Base-by-base conservation (phyloP, 352 stramenopile species). In the Phytophthora ramorum region DNA sequence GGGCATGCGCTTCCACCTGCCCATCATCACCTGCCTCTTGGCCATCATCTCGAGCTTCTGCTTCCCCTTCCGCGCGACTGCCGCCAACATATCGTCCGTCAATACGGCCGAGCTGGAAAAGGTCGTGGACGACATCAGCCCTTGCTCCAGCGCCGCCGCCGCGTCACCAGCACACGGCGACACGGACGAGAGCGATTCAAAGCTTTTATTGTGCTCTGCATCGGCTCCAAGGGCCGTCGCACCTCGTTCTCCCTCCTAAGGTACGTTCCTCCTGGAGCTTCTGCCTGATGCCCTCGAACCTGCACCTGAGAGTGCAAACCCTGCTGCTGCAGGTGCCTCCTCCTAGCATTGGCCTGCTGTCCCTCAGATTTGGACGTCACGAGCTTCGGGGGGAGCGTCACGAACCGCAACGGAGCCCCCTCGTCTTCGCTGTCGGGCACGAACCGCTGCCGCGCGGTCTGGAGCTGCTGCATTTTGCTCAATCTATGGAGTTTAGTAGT, bases 11-110 rank as follows among this genome's bases (percentile, higher is more conserved):
- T 85, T 81, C 82, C 82, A 91, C 24, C 61, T 65, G 3, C 82
- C 82, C 26, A 86, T 64, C 35, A 86, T 66, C 6, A 75, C 74
- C 8, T 84, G 71, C 0, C 70, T 69, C 43, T 84, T 83, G 1
- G 76, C 76, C 17, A 79, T 63, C 9, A 60, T 52, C 43, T 91
- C 76, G 7, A 89, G 37, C 47, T 76, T 57, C 40, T 74, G 77
- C 64, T 85, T 86, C 24, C 78, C 74, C 22, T 64, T 58, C 43
- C 67, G 74, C 14, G 74, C 79, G 13, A 73, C 58, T 4, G 50
- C 40, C 3, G 75, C 17, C 13, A 91, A 55, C 41, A 49, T 58
- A 0, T 74, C 78, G 22, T 83, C 78, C 19, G 77, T 63, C 9
- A 83, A 1, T 0, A 62, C 41, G 1, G 70, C 61, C 3, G 73